Evolutionary conservation across 176 grass and related monocot species (phyloP), one percentile per base, ranked within the genome.

Genomic region (Avena atlantica): DNA sequence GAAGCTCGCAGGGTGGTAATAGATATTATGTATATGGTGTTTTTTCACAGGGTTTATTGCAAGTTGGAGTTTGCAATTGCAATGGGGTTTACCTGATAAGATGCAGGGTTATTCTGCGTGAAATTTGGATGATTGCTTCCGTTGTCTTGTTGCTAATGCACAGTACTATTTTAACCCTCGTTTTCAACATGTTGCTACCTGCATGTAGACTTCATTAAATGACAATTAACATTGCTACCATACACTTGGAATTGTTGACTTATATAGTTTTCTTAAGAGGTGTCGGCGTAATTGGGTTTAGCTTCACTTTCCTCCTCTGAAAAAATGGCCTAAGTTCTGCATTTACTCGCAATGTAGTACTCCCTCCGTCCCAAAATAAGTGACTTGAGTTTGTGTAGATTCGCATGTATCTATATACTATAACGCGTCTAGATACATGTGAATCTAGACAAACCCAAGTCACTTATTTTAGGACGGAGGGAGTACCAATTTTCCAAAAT

Each of bases 1-100:
- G 96, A 95, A 98, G 96, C 92, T 98, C 91, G 93, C 92, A 98
- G 93, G 88, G 91, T 91, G 78, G 88, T 89, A 80, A 81, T 90
- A 89, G 70, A 82, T 80, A 42, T 81, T 81, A 60, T 58, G 10
- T 81, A 36, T 88, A 23, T 81, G 86, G 56, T 81, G 51, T 75
- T 82, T 83, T 88, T 88, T 85, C 77, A 89, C 88, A 92, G 91
- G 91, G 72, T 83, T 87, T 75, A 12, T 85, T 61, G 70, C 72
- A 69, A 80, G 44, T 72, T 85, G 90, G 69, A 68, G 90, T 85
- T 78, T 65, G 49, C 81, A 62, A 50, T 49, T 51, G 16, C 53
- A 47, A 37, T 83, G 81, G 75, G 64, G 77, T 81, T 78, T 83
- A 78, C 40, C 37, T 87, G 63, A 89, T 75, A 47, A 75, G 79